phyloP scores from a whole-genome alignment of 306 rosid genomes.

The Delonix regia region DNA sequence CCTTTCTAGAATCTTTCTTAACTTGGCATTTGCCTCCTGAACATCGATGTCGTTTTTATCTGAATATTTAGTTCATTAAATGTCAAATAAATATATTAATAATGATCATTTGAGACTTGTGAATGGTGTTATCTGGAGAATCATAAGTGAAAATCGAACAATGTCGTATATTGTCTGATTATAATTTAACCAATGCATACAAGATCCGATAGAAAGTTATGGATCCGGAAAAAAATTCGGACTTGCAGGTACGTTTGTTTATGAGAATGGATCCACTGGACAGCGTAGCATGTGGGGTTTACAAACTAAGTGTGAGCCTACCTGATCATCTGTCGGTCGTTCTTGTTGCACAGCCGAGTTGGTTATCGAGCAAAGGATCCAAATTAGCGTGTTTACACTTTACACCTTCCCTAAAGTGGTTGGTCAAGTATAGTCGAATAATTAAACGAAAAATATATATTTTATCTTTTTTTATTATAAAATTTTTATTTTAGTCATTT shows the following conservation, averaged over 20 bases:
- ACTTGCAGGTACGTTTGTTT: background rate
- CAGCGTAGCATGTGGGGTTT: no score
- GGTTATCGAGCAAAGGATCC: no score
- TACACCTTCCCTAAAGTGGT: no score
- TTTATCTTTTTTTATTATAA: no score
- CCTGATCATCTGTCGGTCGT: no score
- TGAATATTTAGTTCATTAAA: background rate
- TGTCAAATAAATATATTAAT: background rate
- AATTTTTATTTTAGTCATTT: no score
- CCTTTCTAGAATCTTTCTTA: slow-evolving; percentile 16
- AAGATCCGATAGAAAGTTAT: background rate
- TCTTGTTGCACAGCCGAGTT: no score
- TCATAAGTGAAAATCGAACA: background rate
- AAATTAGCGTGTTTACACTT: no score
- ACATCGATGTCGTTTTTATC: background rate
- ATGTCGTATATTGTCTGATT: background rate
- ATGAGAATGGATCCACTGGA: no score
- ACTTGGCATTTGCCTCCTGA: slow-evolving; percentile 11
- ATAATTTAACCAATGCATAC: background rate
- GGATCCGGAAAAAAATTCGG: background rate
- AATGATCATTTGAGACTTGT: background rate
- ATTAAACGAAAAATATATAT: no score
- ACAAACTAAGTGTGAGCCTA: no score
- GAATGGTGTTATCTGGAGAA: background rate
- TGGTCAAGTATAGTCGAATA: no score